phyloP scores from a whole-genome alignment of 169 alveolate genomes.

The Babesia ovata region DNA sequence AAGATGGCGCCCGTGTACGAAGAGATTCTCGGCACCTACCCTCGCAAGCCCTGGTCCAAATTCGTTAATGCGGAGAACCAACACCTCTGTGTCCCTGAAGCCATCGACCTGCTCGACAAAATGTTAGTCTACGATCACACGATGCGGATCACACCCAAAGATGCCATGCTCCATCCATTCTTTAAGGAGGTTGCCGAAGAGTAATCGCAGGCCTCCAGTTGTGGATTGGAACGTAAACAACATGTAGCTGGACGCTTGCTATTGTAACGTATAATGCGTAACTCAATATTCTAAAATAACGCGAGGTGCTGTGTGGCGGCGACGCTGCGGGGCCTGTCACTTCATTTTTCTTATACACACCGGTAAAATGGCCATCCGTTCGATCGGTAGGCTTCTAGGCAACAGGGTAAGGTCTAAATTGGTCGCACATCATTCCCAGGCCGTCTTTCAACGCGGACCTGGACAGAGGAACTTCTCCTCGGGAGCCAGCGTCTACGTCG shows the following conservation, averaged over 20 bases:
- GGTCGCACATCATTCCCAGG: not conserved
- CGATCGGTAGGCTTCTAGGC: not conserved
- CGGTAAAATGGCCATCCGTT: not conserved
- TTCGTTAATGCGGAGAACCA: conserved; percentile 90
- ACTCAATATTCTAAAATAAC: not conserved
- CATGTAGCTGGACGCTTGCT: not conserved
- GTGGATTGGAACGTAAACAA: not conserved
- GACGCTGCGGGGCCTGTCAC: not conserved
- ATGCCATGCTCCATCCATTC: conserved; percentile 97
- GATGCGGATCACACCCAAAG: conserved; percentile 95
- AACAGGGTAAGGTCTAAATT: not conserved
- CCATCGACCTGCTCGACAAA: conserved; percentile 92
- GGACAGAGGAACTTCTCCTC: conserved; percentile 31
- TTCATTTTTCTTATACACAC: not conserved
- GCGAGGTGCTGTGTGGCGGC: conserved; percentile 4
- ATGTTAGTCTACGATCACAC: conserved; percentile 96
- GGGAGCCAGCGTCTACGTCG: conserved; percentile 84
- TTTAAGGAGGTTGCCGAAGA: conserved; percentile 83
- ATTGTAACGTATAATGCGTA: not conserved
- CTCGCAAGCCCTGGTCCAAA: conserved; percentile 91
- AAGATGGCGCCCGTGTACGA: conserved; percentile 87
- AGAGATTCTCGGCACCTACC: conserved; percentile 85
- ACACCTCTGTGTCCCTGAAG: conserved; percentile 89
- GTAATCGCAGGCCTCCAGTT: conserved; percentile 1
- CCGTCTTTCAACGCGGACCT: not conserved